Evolutionary conservation across 202 grass and related monocot species (phyloP), one percentile per base, ranked within the genome.

Genomic region (Carex arenaria): DNA sequence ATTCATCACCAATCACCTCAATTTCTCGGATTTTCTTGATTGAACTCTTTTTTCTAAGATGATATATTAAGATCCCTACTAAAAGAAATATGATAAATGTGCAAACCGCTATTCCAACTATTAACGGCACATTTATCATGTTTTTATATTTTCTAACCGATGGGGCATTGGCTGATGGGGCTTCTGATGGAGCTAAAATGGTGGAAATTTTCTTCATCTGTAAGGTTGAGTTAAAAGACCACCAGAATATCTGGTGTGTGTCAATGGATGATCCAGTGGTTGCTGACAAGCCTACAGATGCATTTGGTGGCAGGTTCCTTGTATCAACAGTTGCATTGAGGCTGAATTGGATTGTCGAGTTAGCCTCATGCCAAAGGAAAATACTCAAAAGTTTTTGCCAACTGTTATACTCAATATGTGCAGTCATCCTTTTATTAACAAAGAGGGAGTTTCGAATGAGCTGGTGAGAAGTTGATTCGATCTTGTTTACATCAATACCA

Each of bases 221-320:
- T 52, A 93, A 57, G 43, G 61, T 95, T 74, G 93, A 93, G 66
- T 74, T 87, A 83, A 97, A 97, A 61, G 88, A 87, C 93, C 93
- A 93, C 38, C 80, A 91, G 10, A 91, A 61, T 42, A 97, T 73
- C 53, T 88, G 76, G 65, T 96, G 93, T 20, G 82, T 34, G 85
- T 96, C 91, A 1, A 64, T 70, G 7, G 49, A 67, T 79, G 18
- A 43, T 54, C 93, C 93, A 13, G 93, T 93, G 61, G 89, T 81
- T 5, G 85, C 87, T 4, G 93, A 93, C 84, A 96, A 93, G 17
- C 93, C 91, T 30, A 93, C 6, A 18, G 89, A 87, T 22, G 20
- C 32, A 38, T 42, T 47, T 18, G 90, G 90, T 6, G 84, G 80
- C 9, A 78, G 2, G 0, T 26, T 47, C 26, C 10, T 80, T 7